phyloP scores from a whole-genome alignment of 2,329 filamentous ascomycete genomes.

The Talaromyces amestolkiae region DNA sequence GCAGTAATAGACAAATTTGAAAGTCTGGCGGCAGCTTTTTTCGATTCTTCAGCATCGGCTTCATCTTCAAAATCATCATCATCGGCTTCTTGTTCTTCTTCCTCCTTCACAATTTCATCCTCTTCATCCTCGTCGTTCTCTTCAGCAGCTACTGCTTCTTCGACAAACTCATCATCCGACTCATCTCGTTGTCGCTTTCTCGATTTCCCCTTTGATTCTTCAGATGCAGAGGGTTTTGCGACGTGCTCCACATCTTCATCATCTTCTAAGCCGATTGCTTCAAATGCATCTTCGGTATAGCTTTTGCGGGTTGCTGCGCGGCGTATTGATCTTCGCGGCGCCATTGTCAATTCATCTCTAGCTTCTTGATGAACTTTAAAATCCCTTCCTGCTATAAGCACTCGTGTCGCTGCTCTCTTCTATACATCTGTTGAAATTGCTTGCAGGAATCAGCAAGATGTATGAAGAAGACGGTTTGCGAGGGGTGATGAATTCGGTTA shows the following conservation, averaged over 20 bases:
- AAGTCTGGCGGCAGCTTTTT: neutral
- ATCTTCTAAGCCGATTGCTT: conserved; percentile 29
- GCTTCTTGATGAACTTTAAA: too few species aligned
- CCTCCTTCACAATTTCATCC: conserved; percentile 19
- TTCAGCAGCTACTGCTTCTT: conserved; percentile 17
- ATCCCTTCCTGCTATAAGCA: too few species aligned
- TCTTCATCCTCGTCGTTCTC: conserved; percentile 13
- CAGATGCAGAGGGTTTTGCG: conserved; percentile 22
- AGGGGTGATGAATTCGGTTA: conserved; percentile 13
- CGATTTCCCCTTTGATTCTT: conserved; percentile 19
- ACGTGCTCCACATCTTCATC: conserved; percentile 37
- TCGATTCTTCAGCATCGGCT: neutral
- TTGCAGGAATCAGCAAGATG: neutral
- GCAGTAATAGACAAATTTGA: neutral
- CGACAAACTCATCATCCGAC: conserved; percentile 25
- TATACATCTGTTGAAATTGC: neutral
- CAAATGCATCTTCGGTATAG: conserved; percentile 39
- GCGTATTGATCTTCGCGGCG: conserved; percentile 36
- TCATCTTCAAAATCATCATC: neutral
- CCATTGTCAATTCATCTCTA: neutral
- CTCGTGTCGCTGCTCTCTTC: neutral
- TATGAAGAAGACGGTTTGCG: conserved; percentile 6
- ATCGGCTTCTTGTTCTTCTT: conserved; percentile 11
- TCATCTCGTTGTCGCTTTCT: conserved; percentile 19
- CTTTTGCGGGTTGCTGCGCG: conserved; percentile 30